A percentile compares a stretch with the other conserved stretches of the same genome.
These are phyloP conservation scores for Coniochaeta sp. DNA, from an alignment of 2,329 filamentous ascomycete genomes.

Conservation along the genomic window DNA sequence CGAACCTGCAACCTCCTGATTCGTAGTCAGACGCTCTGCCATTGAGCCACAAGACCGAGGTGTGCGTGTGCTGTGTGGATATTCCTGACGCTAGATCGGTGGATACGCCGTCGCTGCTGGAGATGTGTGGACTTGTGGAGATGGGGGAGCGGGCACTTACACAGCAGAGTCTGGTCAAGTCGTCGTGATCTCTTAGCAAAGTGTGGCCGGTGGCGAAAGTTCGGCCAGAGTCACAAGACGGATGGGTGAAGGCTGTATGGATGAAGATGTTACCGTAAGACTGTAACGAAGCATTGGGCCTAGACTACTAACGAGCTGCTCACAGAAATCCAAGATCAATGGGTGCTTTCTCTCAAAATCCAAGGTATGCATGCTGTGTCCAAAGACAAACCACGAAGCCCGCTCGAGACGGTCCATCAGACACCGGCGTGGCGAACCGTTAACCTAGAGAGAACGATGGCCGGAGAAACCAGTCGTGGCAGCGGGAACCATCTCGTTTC, in stretches of 20 bases:
- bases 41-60: constrained; percentile 23
- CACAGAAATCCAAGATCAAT: neutral
- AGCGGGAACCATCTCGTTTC: no score
- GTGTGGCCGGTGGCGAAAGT: neutral
- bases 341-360: neutral
- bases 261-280: no score
- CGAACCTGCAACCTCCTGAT: constrained; percentile 14
- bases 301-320: neutral
- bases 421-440: no score
- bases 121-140: neutral
- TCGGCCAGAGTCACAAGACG: neutral
- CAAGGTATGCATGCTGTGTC: neutral
- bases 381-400: no score
- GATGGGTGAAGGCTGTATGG: neutral
- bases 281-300: no score
- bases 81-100: neutral
- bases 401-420: no score
- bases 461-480: no score
- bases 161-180: no score
- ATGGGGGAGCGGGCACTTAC: neutral
- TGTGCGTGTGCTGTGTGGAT: neutral
- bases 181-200: neutral
- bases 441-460: no score
- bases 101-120: neutral
- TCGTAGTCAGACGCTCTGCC: constrained; percentile 38